Evolutionary conservation across 1,139 yeast species (phyloP).

Genomic region (Yamadazyma conglobata): DNA sequence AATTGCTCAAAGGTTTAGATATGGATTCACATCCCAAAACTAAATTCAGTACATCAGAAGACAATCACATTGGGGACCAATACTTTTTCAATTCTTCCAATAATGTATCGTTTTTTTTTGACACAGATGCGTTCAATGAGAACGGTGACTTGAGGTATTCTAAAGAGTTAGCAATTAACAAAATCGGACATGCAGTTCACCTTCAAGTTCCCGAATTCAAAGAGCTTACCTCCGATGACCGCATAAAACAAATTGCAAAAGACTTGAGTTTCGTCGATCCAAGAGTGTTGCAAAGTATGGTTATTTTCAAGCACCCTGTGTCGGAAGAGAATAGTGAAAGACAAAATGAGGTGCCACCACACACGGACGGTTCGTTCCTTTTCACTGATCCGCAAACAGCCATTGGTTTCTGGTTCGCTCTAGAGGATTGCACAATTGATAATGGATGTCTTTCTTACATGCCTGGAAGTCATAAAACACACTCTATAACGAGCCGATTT

Average conservation of each 20-base stretch:
- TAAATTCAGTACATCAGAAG: conserved; percentile 63
- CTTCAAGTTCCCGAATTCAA: conserved; percentile 47
- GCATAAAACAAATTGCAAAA: conserved; percentile 50
- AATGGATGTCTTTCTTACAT: conserved; percentile 72
- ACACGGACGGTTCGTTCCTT: conserved; percentile 72
- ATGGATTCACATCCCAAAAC: conserved; percentile 65
- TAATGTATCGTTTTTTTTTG: conserved; percentile 68
- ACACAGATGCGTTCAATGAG: conserved; percentile 62
- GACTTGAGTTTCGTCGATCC: conserved; percentile 60
- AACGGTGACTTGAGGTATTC: conserved; percentile 50
- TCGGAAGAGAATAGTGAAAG: conserved; percentile 29
- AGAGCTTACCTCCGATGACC: conserved; percentile 47
- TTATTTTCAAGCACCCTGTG: conserved; percentile 71
- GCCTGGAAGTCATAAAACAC: conserved; percentile 70
- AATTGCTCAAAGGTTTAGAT: conserved; percentile 49
- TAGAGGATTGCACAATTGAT: conserved; percentile 64
- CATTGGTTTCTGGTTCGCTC: conserved; percentile 79
- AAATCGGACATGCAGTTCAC: conserved; percentile 79
- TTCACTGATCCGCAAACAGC: conserved; percentile 72
- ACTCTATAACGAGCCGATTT: conserved; percentile 62
- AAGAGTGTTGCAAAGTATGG: conserved; percentile 73
- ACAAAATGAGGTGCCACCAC: conserved; percentile 71
- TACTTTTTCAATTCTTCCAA: conserved; percentile 71
- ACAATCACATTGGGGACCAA: conserved; percentile 68
- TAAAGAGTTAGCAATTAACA: conserved; percentile 60